A percentile compares a stretch with the other conserved stretches of the same genome.
Conservation (phyloP, 1,139 yeast species). For the Taphrina confusa region DNA sequence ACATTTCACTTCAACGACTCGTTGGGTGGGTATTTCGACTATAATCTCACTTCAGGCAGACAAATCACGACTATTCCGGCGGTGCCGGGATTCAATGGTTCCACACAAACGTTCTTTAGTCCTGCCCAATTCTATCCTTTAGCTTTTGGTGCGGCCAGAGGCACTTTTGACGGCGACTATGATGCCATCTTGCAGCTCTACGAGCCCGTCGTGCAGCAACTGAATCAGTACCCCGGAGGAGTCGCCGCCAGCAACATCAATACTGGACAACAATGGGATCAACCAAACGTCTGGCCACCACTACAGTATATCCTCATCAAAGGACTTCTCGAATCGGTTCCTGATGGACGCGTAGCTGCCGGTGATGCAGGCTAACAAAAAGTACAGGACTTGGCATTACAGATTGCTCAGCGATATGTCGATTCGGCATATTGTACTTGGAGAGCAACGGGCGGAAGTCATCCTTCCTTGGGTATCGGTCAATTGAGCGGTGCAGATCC, state of each 20-base stretch:
- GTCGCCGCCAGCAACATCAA: conserved; percentile 27
- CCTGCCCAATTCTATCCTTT: conserved; percentile 29
- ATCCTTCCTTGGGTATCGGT: conserved; percentile 2
- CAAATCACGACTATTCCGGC: background rate
- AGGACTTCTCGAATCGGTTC: conserved; percentile 25
- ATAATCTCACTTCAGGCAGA: conserved; percentile 15
- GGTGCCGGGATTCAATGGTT: background rate
- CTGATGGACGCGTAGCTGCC: background rate
- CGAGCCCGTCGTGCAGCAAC: conserved; percentile 13
- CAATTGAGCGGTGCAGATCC: conserved; percentile 5
- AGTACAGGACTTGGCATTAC: conserved; percentile 13
- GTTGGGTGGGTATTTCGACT: conserved; percentile 23
- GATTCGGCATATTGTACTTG: conserved; percentile 33
- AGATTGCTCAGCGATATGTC: conserved; percentile 30
- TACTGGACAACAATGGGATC: conserved; percentile 34
- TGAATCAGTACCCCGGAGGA: conserved; percentile 28
- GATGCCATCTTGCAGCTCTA: conserved; percentile 3
- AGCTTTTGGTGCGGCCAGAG: conserved; percentile 29
- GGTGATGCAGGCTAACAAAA: conserved; percentile 4
- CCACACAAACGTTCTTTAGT: background rate
- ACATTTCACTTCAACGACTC: conserved; percentile 17
- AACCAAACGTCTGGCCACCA: conserved; percentile 37
- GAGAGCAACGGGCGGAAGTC: conserved; percentile 33
- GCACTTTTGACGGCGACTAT: background rate
- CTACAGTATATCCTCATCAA: conserved; percentile 28